phyloP scores from a whole-genome alignment of 2,329 filamentous ascomycete species.

The Tricladium varicosporioides region DNA sequence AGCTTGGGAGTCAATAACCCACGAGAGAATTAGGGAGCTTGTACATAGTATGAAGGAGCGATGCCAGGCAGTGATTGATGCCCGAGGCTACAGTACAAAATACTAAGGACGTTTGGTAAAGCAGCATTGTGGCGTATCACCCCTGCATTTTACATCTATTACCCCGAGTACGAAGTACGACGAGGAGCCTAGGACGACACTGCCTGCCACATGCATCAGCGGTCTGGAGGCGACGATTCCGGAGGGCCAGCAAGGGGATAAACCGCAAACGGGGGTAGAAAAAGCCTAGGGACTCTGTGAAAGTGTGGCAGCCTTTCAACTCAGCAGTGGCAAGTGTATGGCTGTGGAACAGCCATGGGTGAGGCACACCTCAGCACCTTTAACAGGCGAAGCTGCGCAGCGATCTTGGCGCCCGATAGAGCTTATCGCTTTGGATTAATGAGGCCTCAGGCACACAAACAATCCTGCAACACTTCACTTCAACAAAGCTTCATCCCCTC shows the following conservation, averaged over 20 bases:
- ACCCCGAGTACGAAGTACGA: too few relatives aligned
- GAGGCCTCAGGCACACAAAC: background rate
- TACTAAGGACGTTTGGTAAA: too few relatives aligned
- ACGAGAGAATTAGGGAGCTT: too few relatives aligned
- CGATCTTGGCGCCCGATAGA: background rate
- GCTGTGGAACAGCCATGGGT: background rate
- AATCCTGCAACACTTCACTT: background rate
- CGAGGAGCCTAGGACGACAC: too few relatives aligned
- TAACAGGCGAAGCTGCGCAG: background rate
- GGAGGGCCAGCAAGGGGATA: background rate
- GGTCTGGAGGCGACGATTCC: background rate
- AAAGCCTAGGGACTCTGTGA: background rate
- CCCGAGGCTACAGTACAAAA: too few relatives aligned
- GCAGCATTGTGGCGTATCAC: too few relatives aligned
- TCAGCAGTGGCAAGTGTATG: background rate
- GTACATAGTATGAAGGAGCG: too few relatives aligned
- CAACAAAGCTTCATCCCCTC: background rate
- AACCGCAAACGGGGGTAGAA: background rate
- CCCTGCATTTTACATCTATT: too few relatives aligned
- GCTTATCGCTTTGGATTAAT: background rate
- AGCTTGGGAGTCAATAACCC: too few relatives aligned
- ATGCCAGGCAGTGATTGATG: too few relatives aligned
- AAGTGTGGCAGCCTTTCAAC: conserved; percentile 1
- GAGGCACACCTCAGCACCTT: background rate
- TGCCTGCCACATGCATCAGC: background rate